Evolutionary conservation across 2,329 filamentous ascomycete species (phyloP).

Genomic region (Escovopsis weberi): DNA sequence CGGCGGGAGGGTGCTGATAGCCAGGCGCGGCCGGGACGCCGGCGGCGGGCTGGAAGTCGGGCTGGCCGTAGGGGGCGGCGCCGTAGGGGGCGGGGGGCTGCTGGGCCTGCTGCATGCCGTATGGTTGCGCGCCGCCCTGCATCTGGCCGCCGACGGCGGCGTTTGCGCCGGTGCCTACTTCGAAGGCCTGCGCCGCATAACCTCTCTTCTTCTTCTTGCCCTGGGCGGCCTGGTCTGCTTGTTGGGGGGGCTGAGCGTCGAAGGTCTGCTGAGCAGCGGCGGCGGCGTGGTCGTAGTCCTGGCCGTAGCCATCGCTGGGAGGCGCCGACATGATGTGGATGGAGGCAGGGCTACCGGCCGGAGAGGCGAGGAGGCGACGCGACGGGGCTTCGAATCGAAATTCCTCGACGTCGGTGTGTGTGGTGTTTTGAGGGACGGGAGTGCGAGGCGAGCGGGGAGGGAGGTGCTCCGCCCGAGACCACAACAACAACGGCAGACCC

Average conservation of each 20-base stretch:
- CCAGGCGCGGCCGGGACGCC: slow-evolving; percentile 19
- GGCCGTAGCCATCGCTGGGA: slow-evolving; percentile 39
- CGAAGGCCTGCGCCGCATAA: slow-evolving; percentile 89
- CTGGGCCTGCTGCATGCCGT: slow-evolving; percentile 30
- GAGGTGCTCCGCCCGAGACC: not conserved
- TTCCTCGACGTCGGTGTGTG: not conserved
- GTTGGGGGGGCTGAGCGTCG: slow-evolving; percentile 20
- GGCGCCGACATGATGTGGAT: slow-evolving; percentile 39
- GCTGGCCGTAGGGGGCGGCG: slow-evolving; percentile 36
- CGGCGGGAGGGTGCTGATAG: slow-evolving; percentile 27
- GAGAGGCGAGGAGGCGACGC: slow-evolving; percentile 11
- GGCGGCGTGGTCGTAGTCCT: slow-evolving; percentile 30
- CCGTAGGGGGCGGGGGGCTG: slow-evolving; percentile 36
- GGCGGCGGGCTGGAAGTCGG: slow-evolving; percentile 26
- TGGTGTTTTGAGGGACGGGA: slow-evolving; percentile 1
- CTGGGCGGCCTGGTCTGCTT: slow-evolving; percentile 23
- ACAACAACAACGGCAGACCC: slow-evolving; percentile 4
- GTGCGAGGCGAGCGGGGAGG: slow-evolving; percentile 1
- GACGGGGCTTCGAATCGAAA: slow-evolving; percentile 4
- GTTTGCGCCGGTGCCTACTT: slow-evolving; percentile 81
- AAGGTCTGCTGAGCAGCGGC: slow-evolving; percentile 24
- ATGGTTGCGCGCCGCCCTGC: slow-evolving; percentile 26
- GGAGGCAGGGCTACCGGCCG: slow-evolving; percentile 6
- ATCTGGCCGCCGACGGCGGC: slow-evolving; percentile 38
- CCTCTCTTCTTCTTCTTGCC: slow-evolving; percentile 81